These are phyloP conservation scores for Tephrocybe sp. DNA, from an alignment of 768 basidiomycete species.

Conservation along the genomic window DNA sequence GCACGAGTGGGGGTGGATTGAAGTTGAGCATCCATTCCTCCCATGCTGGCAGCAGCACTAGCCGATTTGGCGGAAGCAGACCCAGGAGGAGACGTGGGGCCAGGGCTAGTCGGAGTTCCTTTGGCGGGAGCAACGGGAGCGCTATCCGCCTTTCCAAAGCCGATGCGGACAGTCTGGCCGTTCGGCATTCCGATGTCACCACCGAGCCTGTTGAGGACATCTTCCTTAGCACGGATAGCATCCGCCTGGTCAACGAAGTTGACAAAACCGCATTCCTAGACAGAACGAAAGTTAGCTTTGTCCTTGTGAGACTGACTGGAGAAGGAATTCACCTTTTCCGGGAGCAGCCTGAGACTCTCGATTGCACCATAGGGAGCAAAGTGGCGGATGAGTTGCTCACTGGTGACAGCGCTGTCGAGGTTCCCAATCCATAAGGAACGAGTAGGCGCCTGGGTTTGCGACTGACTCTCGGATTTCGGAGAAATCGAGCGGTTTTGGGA, in stretches of 20 bases:
- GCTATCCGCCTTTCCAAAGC: slow-evolving; percentile 97
- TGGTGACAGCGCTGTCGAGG: slow-evolving; percentile 90
- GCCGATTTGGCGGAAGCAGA: slow-evolving; percentile 42
- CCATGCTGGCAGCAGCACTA: slow-evolving; percentile 52
- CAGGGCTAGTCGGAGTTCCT: slow-evolving; percentile 63
- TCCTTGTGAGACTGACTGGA: slow-evolving; percentile 3
- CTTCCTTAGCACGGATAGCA: slow-evolving; percentile 97
- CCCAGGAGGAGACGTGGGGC: slow-evolving; percentile 67
- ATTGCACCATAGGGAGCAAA: slow-evolving; percentile 98
- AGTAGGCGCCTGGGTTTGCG: slow-evolving; percentile 89
- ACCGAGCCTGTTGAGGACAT: slow-evolving; percentile 92
- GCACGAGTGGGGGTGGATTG: slow-evolving; percentile 93
- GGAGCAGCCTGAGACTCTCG: slow-evolving; percentile 90
- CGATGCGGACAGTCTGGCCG: slow-evolving; percentile 94
- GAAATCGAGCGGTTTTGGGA: slow-evolving; percentile 77
- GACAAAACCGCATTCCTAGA: slow-evolving; percentile 96
- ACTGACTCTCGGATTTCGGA: slow-evolving; percentile 72
- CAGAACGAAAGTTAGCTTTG: not conserved
- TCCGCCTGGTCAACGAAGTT: slow-evolving; percentile 96
- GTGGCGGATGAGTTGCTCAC: slow-evolving; percentile 91
- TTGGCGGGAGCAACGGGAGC: slow-evolving; percentile 90
- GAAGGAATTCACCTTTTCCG: slow-evolving; percentile 80
- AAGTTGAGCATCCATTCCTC: slow-evolving; percentile 79
- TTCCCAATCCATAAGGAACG: slow-evolving; percentile 99
- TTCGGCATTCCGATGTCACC: slow-evolving; percentile 95